These are phyloP conservation scores for Verticillium nonalfalfae DNA, from an alignment of 2,329 filamentous ascomycete genomes.

Conservation along the genomic window DNA sequence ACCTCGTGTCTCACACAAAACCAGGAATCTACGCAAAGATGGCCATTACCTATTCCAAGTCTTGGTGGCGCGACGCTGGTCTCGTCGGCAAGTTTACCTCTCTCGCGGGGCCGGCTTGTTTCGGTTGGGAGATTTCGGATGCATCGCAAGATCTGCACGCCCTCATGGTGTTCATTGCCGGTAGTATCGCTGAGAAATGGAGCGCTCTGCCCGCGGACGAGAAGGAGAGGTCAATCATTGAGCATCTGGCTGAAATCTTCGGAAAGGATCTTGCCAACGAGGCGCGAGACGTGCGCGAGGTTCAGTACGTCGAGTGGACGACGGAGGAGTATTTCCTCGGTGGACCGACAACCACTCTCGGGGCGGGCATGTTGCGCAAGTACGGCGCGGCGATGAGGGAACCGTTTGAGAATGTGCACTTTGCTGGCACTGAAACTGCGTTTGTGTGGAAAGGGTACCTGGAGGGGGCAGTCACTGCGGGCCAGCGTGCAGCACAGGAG, in stretches of 20 bases:
- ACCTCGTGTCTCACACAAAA: conserved; percentile 19
- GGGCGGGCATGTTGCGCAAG: conserved; percentile 5
- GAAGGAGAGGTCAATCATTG: conserved; percentile 10
- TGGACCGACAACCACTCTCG: conserved; percentile 8
- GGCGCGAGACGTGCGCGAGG: conserved; percentile 7
- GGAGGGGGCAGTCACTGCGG: conserved; percentile 16
- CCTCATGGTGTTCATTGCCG: conserved; percentile 23
- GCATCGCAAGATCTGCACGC: conserved; percentile 15
- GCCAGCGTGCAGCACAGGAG: conserved; percentile 8
- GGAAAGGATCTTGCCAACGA: conserved; percentile 5
- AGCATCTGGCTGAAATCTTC: conserved; percentile 11
- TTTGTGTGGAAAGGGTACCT: conserved; percentile 19
- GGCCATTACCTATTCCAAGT: conserved; percentile 30
- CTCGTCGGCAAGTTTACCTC: conserved; percentile 34
- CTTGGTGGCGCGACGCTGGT: conserved; percentile 37
- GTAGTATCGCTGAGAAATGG: conserved; percentile 21
- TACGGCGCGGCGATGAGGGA: conserved; percentile 19
- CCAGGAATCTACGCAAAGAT: conserved; percentile 28
- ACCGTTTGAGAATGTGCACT: conserved; percentile 17
- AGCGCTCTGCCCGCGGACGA: conserved; percentile 8
- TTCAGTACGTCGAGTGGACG: conserved; percentile 12
- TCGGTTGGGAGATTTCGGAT: conserved; percentile 19
- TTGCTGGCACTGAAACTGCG: conserved; percentile 16
- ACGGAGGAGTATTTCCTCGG: conserved; percentile 12
- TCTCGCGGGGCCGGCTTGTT: conserved; percentile 18